Conservation (phyloP, 176 grass and related monocot species). For the Tillandsia fasciculata region DNA sequence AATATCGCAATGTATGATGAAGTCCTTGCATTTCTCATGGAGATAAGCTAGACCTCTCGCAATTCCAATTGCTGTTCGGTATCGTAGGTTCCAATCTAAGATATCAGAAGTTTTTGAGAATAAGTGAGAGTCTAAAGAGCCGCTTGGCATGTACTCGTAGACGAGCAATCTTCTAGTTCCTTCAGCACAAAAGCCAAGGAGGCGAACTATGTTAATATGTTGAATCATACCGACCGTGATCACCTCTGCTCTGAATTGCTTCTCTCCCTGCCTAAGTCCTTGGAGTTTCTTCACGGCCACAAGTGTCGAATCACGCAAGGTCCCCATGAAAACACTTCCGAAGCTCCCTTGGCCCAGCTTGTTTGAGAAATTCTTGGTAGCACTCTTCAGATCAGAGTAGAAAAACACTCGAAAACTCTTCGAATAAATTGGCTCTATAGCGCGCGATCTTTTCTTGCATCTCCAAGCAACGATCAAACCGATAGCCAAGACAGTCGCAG, state of each 20-base stretch:
- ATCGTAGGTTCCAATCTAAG: slow-evolving; percentile 25
- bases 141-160: slow-evolving; percentile 28
- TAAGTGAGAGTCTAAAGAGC: slow-evolving; percentile 25
- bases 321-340: slow-evolving; percentile 29
- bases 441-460: not conserved
- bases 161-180: slow-evolving; percentile 22
- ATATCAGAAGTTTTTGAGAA: slow-evolving; percentile 2
- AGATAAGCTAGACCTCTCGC: slow-evolving; percentile 27
- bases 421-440: not conserved
- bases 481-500: too few species aligned
- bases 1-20: slow-evolving; percentile 37
- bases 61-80: slow-evolving; percentile 19
- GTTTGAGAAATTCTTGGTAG: slow-evolving; percentile 32
- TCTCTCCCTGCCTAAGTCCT: slow-evolving; percentile 28
- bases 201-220: slow-evolving; percentile 24
- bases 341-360: slow-evolving; percentile 30
- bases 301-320: slow-evolving; percentile 8
- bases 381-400: slow-evolving; percentile 14
- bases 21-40: slow-evolving; percentile 25
- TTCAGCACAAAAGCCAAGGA: slow-evolving; percentile 21
- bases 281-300: slow-evolving; percentile 39
- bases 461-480: too few species aligned
- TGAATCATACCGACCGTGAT: slow-evolving; percentile 27
- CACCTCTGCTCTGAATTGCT: slow-evolving; percentile 33
- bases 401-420: slow-evolving; percentile 8